Conservation (phyloP, 2,329 filamentous ascomycete species). For the Ophiocordyceps camponoti-leonardi region DNA sequence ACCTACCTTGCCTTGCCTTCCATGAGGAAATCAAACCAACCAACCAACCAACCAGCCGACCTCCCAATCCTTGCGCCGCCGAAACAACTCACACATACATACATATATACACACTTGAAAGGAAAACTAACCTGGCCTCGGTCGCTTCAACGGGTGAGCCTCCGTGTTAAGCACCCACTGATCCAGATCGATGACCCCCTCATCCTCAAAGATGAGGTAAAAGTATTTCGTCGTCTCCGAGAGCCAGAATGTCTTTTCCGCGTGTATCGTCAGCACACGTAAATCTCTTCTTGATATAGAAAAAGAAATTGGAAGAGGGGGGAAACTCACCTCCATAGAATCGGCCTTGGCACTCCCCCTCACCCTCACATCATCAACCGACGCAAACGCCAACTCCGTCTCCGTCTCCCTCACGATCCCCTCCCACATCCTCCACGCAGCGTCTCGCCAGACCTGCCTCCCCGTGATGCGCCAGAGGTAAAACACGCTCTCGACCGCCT, state of each 20-base stretch:
- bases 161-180: constrained; percentile 50
- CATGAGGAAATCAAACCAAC: no score
- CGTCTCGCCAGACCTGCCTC: constrained; percentile 22
- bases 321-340: constrained; percentile 39
- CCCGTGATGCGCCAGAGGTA: constrained; percentile 34
- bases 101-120: no score
- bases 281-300: neutral
- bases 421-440: constrained; percentile 31
- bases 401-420: constrained; percentile 22
- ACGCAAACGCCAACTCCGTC: constrained; percentile 25
- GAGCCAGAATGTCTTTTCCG: constrained; percentile 46
- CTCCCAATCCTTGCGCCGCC: no score
- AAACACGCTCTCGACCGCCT: constrained; percentile 37
- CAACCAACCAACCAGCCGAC: no score
- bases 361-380: constrained; percentile 18
- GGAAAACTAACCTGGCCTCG: constrained; percentile 5
- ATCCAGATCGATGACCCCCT: constrained; percentile 46
- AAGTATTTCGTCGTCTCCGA: constrained; percentile 68
- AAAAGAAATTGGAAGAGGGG: neutral
- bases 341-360: constrained; percentile 25
- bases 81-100: no score
- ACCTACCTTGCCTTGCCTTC: no score
- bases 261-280: neutral
- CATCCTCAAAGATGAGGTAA: constrained; percentile 53
- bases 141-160: constrained; percentile 29